Conservation (phyloP, 164 flowering plant species). For the Nymphaea colorata region DNA sequence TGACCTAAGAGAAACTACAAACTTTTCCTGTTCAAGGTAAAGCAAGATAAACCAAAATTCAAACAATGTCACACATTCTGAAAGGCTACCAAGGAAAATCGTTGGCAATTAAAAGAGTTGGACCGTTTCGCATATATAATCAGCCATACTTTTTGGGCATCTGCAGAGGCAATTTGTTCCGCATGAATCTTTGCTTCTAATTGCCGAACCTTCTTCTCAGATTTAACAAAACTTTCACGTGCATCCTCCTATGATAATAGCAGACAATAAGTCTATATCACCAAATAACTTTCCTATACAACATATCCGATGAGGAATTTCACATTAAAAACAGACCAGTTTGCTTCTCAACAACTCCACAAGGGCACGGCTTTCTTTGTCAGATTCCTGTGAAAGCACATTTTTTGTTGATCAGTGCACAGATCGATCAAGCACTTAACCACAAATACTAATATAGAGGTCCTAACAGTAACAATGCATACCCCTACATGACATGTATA, state of each 20-base stretch:
- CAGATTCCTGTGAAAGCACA: slow-evolving; percentile 47
- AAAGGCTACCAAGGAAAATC: no score
- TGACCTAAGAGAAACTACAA: no score
- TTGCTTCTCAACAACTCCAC: slow-evolving; percentile 70
- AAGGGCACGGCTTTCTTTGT: slow-evolving; percentile 60
- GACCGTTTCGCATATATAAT: no score
- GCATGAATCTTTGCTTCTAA: slow-evolving; percentile 64
- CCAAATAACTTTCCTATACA: neutral
- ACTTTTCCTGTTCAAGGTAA: no score
- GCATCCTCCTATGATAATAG: slow-evolving; percentile 57
- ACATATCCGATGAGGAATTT: neutral
- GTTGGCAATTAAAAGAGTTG: no score
- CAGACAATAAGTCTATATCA: neutral
- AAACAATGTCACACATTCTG: no score
- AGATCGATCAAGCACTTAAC: no score
- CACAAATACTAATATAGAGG: neutral
- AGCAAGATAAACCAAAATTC: no score
- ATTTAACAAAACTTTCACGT: slow-evolving; percentile 63
- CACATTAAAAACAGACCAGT: slow-evolving; percentile 38
- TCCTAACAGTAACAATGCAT: neutral
- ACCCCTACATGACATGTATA: slow-evolving; percentile 6
- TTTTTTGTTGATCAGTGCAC: no score
- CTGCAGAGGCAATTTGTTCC: slow-evolving; percentile 44
- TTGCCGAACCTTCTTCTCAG: slow-evolving; percentile 83
- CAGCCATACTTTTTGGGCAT: slow-evolving; percentile 41